Percentiles rank a stretch among this genome's conserved stretches.
Evolutionary conservation across 345 rosid genomes (phyloP).

Genomic region (Ceriops tagal): DNA sequence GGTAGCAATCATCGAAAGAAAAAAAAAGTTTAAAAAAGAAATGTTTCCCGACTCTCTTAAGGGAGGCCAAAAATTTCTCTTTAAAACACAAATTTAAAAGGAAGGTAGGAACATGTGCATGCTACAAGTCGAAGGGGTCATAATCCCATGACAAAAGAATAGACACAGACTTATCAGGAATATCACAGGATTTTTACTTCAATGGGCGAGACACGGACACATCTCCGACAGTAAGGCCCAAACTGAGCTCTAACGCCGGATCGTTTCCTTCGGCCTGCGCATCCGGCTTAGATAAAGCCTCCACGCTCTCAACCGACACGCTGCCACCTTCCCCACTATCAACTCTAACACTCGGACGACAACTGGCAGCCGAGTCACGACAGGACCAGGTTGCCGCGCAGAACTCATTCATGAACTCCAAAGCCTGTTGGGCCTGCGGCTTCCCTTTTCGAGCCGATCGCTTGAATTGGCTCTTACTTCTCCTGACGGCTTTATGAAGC

Average conservation of each 20-base stretch:
- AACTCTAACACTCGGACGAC: neutral
- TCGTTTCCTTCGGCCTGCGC: constrained; percentile 21
- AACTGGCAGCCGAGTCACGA: constrained; percentile 19
- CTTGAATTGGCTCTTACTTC: constrained; percentile 24
- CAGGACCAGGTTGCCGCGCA: neutral
- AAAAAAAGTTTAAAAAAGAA: too few relatives aligned
- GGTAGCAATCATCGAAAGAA: too few relatives aligned
- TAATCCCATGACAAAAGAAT: too few relatives aligned
- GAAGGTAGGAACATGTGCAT: too few relatives aligned
- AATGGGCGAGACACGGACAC: too few relatives aligned
- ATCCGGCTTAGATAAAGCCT: constrained; percentile 22
- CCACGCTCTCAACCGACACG: constrained; percentile 34
- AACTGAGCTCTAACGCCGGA: constrained; percentile 25
- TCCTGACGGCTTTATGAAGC: constrained; percentile 23
- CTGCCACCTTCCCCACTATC: constrained; percentile 23
- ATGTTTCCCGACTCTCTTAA: too few relatives aligned
- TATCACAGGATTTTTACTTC: too few relatives aligned
- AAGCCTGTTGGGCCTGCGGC: neutral
- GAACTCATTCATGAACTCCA: neutral
- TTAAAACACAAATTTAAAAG: too few relatives aligned
- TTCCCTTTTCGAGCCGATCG: constrained; percentile 16
- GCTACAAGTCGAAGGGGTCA: too few relatives aligned
- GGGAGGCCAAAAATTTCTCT: too few relatives aligned
- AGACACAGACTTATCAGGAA: too few relatives aligned
- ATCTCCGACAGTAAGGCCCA: constrained; percentile 9